Conservation (phyloP, 306 rosid genomes). For the Sophora flavescens region DNA sequence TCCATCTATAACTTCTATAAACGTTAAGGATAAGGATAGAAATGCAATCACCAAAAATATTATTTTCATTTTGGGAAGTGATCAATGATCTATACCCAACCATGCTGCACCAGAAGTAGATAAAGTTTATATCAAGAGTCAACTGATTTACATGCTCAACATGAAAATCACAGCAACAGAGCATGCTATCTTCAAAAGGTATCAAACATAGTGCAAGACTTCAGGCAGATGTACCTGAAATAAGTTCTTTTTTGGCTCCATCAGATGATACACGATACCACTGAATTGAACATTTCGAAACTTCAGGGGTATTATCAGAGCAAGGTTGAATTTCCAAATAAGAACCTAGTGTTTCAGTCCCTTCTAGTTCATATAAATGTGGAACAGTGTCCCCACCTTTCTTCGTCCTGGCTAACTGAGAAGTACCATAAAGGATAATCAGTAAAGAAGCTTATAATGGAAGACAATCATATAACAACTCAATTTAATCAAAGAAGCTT, state of each 20-base stretch:
- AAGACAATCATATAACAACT: slow-evolving; percentile 18
- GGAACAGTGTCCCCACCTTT: slow-evolving; percentile 61
- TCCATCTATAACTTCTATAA: background rate
- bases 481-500: slow-evolving; percentile 19
- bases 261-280: slow-evolving; percentile 83
- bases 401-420: slow-evolving; percentile 81
- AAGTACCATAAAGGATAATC: slow-evolving; percentile 28
- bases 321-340: slow-evolving; percentile 77
- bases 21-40: background rate
- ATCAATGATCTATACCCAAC: slow-evolving; percentile 18
- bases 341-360: slow-evolving; percentile 86
- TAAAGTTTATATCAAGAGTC: background rate
- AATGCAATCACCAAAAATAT: slow-evolving; percentile 4
- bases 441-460: slow-evolving; percentile 29
- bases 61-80: background rate
- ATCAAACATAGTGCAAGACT: background rate
- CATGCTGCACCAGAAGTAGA: background rate
- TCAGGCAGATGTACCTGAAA: slow-evolving; percentile 68
- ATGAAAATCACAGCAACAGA: background rate
- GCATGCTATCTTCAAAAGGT: background rate
- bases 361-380: slow-evolving; percentile 77
- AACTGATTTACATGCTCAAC: slow-evolving; percentile 10
- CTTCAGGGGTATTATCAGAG: slow-evolving; percentile 67
- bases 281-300: slow-evolving; percentile 78
- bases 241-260: slow-evolving; percentile 84